Evolutionary conservation across 148 eudicot genomes (phyloP), one percentile per base, ranked within the genome.

Genomic region (Selenicereus undatus): DNA sequence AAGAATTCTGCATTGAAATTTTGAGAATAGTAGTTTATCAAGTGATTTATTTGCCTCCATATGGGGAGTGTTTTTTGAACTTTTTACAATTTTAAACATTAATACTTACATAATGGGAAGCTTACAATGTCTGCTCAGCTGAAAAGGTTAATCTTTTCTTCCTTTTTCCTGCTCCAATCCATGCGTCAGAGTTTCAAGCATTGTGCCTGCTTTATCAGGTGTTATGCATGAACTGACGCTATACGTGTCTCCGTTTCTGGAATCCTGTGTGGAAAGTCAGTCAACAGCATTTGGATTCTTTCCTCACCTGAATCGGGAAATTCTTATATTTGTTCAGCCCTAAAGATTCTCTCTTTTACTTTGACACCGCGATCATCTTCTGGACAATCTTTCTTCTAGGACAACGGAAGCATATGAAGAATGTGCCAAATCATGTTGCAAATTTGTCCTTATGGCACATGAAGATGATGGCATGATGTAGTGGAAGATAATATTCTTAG

Each of bases 221-320:
- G 75, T 56, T 52, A 42, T 39, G 84, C 76, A 56, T 82, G 76
- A 36, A 60, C 76, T 58, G 27, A 60, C 51, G 58, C 52, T 12
- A 66, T 48, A 68, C 66, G 36, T 45, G 32, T 27, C 51, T 51
- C 71, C 48, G 17, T 78, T 78, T 78, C 18, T 48, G 74, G 80
- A 11, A n/a, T 17, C 5, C 20, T 45, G 60, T 29, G 42, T 24
- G 9, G 39, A 8, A 66, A 66, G 26, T 43, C 36, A 20, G 17
- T 39, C 43, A 39, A 4, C 43, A 39, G 43, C 8, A 68, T 3
- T 48, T 78, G 64, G 18, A 66, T 43, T 69, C 81, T 48, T 78
- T 73, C 29, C 74, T 68, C 45, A 7, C 64, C 74, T 18, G 26
- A 20, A 29, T 0, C 9, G 74, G 43, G 45, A 66, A 68, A 69